Conservation (phyloP, 495 filamentous ascomycete species). For the Haplographium delicatum region DNA sequence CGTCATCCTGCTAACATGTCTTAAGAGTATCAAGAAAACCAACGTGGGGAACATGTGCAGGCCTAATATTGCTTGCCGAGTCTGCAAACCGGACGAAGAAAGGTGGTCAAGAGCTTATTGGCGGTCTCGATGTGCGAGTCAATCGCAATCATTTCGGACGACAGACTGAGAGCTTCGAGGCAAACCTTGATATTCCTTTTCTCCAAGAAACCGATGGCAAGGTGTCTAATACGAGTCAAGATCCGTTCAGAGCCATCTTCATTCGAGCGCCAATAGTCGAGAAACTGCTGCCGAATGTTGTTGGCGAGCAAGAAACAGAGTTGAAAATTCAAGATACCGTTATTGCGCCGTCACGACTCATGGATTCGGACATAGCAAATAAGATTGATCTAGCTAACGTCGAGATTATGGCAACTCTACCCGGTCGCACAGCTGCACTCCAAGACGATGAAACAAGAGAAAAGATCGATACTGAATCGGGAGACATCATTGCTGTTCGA, state of each 20-base stretch:
- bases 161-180: constrained; percentile 89
- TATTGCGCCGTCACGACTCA: constrained; percentile 54
- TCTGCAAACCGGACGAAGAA: constrained; percentile 83
- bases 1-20: constrained; percentile 1
- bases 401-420: constrained; percentile 55
- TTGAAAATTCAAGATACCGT: constrained; percentile 52
- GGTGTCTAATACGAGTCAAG: constrained; percentile 21
- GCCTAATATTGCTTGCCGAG: constrained; percentile 86
- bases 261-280: constrained; percentile 94
- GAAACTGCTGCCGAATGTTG: constrained; percentile 57
- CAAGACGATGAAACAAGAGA: constrained; percentile 22
- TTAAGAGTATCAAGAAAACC: constrained; percentile 65
- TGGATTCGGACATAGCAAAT: constrained; percentile 20
- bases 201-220: constrained; percentile 36
- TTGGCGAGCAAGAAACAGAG: constrained; percentile 48
- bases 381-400: constrained; percentile 33
- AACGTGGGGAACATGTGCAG: constrained; percentile 95
- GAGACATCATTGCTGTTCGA: constrained; percentile 82
- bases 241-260: constrained; percentile 77
- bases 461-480: constrained; percentile 42
- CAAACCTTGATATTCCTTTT: constrained; percentile 69
- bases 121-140: constrained; percentile 85
- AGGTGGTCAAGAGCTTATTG: constrained; percentile 89
- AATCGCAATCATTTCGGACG: constrained; percentile 95
- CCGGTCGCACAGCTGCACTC: constrained; percentile 34